Conservation (phyloP, 2,329 filamentous ascomycete genomes). For the Clonostachys solani region DNA sequence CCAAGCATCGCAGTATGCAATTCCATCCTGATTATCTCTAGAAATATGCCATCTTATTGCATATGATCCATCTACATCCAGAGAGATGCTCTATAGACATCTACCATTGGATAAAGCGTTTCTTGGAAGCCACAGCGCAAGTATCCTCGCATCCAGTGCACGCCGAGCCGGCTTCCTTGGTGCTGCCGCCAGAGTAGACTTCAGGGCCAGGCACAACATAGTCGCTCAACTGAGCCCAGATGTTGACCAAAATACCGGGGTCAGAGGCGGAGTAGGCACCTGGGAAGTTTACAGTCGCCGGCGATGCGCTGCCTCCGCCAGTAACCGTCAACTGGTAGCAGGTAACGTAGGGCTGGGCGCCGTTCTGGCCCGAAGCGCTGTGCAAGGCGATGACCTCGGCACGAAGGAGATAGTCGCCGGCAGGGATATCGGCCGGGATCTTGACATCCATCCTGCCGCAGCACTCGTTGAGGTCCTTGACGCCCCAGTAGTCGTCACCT, state of each 20-base stretch:
- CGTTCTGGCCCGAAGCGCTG: conserved; percentile 23
- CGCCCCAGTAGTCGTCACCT: conserved; percentile 39
- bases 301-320: conserved; percentile 14
- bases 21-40: too few relatives aligned
- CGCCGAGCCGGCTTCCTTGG: conserved; percentile 29
- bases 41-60: too few relatives aligned
- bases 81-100: too few relatives aligned
- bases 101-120: too few relatives aligned
- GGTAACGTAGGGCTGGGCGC: conserved; percentile 30
- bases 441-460: conserved; percentile 35
- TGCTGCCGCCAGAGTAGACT: conserved; percentile 33
- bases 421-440: conserved; percentile 38
- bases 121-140: too few relatives aligned
- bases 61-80: too few relatives aligned
- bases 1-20: too few relatives aligned
- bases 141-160: conserved; percentile 15
- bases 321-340: conserved; percentile 18
- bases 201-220: conserved; percentile 38
- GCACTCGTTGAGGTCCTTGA: conserved; percentile 29
- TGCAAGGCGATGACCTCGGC: conserved; percentile 52
- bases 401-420: conserved; percentile 49
- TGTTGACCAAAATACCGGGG: conserved; percentile 18
- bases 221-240: conserved; percentile 23
- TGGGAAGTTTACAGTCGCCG: conserved; percentile 14
- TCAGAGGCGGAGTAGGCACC: conserved; percentile 15